These are phyloP conservation scores for Vinca minor DNA, from an alignment of 257 asterid genomes.

Conservation along the genomic window DNA sequence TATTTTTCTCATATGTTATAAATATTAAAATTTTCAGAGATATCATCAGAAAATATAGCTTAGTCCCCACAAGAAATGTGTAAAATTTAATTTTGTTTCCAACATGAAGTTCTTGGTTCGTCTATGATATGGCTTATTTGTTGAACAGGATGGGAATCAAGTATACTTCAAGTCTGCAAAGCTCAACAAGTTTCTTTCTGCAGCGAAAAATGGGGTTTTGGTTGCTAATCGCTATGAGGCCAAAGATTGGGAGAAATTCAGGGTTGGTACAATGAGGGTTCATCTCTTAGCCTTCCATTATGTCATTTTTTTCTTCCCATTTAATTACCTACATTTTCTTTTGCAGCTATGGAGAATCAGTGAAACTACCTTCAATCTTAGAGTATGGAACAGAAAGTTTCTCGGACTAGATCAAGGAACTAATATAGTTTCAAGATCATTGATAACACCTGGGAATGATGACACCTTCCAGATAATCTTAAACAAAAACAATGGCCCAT, in stretches of 20 bases:
- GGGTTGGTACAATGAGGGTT: slow-evolving; percentile 14
- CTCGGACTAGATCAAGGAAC: slow-evolving; percentile 22
- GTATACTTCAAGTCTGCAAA: slow-evolving; percentile 42
- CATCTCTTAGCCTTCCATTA: background rate
- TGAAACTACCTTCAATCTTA: slow-evolving; percentile 37
- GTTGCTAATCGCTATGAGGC: slow-evolving; percentile 42
- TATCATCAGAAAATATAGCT: too few species aligned
- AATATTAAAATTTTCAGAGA: too few species aligned
- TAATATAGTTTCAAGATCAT: slow-evolving; percentile 11
- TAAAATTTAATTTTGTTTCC: too few species aligned
- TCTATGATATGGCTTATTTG: too few species aligned
- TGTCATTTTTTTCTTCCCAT: background rate
- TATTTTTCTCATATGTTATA: too few species aligned
- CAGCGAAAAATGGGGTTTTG: slow-evolving; percentile 40
- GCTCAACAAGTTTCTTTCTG: slow-evolving; percentile 41
- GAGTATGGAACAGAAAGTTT: slow-evolving; percentile 38
- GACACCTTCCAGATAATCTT: slow-evolving; percentile 26
- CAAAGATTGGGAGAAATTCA: slow-evolving; percentile 46
- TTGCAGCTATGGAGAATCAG: slow-evolving; percentile 46
- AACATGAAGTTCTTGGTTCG: too few species aligned
- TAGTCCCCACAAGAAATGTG: too few species aligned
- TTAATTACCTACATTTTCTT: background rate
- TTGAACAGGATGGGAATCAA: slow-evolving; percentile 44
- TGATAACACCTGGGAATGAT: slow-evolving; percentile 12
- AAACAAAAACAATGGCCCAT: slow-evolving; percentile 7